Percentiles rank a stretch among this genome's conserved stretches.
Conservation (phyloP, 73 alveolate species). For the Paramecium tetraurelia region DNA sequence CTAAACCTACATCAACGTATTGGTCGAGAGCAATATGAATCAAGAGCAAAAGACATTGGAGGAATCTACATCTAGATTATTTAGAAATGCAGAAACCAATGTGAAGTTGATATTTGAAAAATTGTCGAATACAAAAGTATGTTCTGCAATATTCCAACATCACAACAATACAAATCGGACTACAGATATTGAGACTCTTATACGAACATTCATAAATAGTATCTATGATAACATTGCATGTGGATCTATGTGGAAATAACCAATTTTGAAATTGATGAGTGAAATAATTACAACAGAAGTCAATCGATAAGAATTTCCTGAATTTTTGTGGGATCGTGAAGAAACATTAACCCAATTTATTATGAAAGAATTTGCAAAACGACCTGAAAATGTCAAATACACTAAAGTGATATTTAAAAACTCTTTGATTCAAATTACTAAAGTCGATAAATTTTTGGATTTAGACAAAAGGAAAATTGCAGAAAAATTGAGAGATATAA, state of each 20-base stretch:
- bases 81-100: constrained; percentile 9
- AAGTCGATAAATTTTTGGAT: background rate
- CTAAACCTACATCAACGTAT: constrained; percentile 1
- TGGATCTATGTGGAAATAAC: constrained; percentile 40
- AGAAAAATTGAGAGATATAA: background rate
- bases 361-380: background rate
- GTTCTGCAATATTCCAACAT: background rate
- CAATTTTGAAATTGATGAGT: constrained; percentile 9
- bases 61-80: background rate
- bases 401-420: constrained; percentile 10
- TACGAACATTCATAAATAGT: background rate
- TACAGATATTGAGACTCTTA: background rate
- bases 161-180: background rate
- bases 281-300: background rate
- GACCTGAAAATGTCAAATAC: constrained; percentile 33
- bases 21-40: background rate
- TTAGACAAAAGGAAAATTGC: background rate
- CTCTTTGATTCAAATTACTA: background rate
- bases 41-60: background rate
- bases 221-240: constrained; percentile 34
- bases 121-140: background rate
- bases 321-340: constrained; percentile 15
- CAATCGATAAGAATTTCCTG: background rate
- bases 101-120: background rate
- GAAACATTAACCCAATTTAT: background rate